phyloP scores from a whole-genome alignment of 768 basidiomycete species.

The Termitomyces sp. region DNA sequence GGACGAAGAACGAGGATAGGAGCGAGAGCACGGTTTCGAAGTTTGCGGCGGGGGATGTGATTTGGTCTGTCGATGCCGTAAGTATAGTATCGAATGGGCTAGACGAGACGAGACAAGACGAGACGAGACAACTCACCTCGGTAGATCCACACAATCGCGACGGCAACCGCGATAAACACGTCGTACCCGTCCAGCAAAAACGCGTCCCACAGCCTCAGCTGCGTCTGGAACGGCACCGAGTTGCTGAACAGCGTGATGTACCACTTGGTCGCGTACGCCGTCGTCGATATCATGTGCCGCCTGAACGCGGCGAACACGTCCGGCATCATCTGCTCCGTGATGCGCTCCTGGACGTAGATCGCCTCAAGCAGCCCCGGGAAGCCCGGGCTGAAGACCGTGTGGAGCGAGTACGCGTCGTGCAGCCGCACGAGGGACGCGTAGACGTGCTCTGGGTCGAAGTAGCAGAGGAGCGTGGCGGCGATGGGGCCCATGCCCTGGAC shows the following conservation, averaged over 20 bases:
- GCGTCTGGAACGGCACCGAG: slow-evolving; percentile 92
- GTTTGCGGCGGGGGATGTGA: slow-evolving; percentile 71
- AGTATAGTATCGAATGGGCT: background rate
- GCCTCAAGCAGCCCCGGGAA: slow-evolving; percentile 94
- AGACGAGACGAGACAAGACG: too few relatives aligned
- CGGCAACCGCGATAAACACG: slow-evolving; percentile 77
- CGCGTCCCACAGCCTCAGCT: slow-evolving; percentile 92
- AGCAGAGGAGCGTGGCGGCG: slow-evolving; percentile 90
- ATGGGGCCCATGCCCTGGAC: slow-evolving; percentile 99
- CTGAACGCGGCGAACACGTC: slow-evolving; percentile 83
- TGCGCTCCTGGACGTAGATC: slow-evolving; percentile 93
- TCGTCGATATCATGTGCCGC: slow-evolving; percentile 87
- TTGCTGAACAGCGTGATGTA: slow-evolving; percentile 98
- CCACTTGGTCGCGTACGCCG: slow-evolving; percentile 98
- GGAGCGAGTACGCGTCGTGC: slow-evolving; percentile 86
- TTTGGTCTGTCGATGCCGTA: slow-evolving; percentile 55
- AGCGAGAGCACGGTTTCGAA: slow-evolving; percentile 93
- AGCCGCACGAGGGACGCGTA: slow-evolving; percentile 84
- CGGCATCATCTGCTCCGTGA: slow-evolving; percentile 86
- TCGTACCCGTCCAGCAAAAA: slow-evolving; percentile 91
- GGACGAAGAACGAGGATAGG: slow-evolving; percentile 92
- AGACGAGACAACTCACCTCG: slow-evolving; percentile 69
- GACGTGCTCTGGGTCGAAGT: slow-evolving; percentile 86
- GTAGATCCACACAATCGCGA: slow-evolving; percentile 91
- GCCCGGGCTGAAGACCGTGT: slow-evolving; percentile 86